Evolutionary conservation across 805 yeast genomes (phyloP), one percentile per base, ranked within the genome.

Genomic region (Saccharomycopsis synnaedendra): DNA sequence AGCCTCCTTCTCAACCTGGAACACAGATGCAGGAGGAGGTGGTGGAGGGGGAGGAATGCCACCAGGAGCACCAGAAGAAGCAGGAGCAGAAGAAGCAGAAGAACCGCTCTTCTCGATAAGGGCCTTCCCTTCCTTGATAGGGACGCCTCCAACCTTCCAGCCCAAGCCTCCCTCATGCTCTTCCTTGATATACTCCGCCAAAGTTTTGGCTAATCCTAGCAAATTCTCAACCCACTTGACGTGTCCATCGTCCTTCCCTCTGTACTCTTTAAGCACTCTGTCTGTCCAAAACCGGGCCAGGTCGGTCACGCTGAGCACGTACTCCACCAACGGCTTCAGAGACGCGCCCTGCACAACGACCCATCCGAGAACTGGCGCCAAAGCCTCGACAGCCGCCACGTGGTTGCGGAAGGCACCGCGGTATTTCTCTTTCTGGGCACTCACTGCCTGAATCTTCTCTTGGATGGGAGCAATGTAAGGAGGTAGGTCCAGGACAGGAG

Each of bases 271-370:
- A 62, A 89, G 66, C 40, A 90, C 82, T 57, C 95, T 77, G 66
- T 93, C 89, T 7, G 95, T 76, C 88, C 97, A 93, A 66, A 93
- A 93, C 62, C 83, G 90, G 35, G 96, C 85, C 27, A 94, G 78
- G 60, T 93, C 98, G 60, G 82, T 85, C 66, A 80, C 85, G 55
- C 89, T 96, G 3, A 83, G 76, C 48, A 93, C 74, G 54, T 72
- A 75, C 0, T 86, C 76, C 10, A 83, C 76, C 8, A 51, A 37
- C 36, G 52, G 54, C 40, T 51, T 51, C 39, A 48, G 48, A 27
- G 44, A 48, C 7, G 50, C 52, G 7, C 52, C 50, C 1, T 97
- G 96, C 4, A 76, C 75, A 19, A 85, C 78, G 53, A 90, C 75
- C 99, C 99, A 93, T 29, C 95, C 95, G 46, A 89, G 70, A 5